Percentiles rank a stretch among this genome's conserved stretches.
Evolutionary conservation across 2,329 filamentous ascomycete species (phyloP).

Genomic region (Xylariaceae sp.): DNA sequence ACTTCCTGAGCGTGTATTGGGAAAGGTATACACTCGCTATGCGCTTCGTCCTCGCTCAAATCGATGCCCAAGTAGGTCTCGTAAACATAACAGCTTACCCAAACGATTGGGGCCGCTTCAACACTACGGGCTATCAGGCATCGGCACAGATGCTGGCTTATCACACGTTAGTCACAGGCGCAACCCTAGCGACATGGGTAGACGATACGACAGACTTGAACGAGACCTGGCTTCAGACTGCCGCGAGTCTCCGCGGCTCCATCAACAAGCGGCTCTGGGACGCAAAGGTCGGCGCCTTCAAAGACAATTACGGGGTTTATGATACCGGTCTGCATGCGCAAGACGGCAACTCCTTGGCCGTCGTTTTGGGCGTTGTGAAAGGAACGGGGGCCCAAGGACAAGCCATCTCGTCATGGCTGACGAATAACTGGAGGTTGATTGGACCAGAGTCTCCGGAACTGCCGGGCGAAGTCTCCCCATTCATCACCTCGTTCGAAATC

Average conservation of each 20-base stretch:
- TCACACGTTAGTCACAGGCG: conserved; percentile 50
- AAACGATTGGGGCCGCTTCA: conserved; percentile 31
- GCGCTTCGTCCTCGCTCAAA: conserved; percentile 25
- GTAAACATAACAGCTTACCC: conserved; percentile 23
- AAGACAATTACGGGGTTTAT: conserved; percentile 43
- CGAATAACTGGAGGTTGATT: conserved; percentile 51
- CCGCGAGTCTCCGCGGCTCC: conserved; percentile 39
- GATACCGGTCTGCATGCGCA: conserved; percentile 51
- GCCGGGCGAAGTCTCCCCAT: conserved; percentile 54
- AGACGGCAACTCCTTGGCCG: conserved; percentile 55
- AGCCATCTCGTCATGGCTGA: conserved; percentile 43
- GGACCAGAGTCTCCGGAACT: conserved; percentile 55
- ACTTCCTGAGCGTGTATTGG: conserved; percentile 47
- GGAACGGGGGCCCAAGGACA: conserved; percentile 33
- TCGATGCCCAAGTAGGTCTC: conserved; percentile 25
- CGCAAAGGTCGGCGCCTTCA: conserved; percentile 45
- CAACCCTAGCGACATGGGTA: conserved; percentile 46
- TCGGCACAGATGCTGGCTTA: conserved; percentile 39
- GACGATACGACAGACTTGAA: conserved; percentile 40
- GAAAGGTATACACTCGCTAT: conserved; percentile 45
- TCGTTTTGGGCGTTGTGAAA: conserved; percentile 45
- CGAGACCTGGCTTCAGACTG: conserved; percentile 39
- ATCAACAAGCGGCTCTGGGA: conserved; percentile 50
- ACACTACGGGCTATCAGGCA: conserved; percentile 24
- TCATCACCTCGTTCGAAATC: conserved; percentile 56